Conservation (phyloP, 2,329 filamentous ascomycete genomes). For the Stagonosporopsis tanaceti region DNA sequence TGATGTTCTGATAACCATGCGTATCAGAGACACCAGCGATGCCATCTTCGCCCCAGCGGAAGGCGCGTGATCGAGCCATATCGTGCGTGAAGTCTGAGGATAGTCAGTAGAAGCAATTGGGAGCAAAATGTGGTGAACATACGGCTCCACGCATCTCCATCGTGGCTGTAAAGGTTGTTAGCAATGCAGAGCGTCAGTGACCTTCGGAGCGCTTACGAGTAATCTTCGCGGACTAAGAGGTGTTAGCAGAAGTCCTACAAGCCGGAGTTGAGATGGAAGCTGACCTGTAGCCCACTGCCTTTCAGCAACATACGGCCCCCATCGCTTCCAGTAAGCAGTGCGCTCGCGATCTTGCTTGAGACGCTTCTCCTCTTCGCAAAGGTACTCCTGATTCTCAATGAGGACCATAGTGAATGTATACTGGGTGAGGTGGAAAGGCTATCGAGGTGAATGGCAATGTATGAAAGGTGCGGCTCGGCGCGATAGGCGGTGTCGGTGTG, state of each 20-base stretch:
- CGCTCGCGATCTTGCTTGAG: conserved; percentile 85
- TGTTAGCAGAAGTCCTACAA: conserved; percentile 36
- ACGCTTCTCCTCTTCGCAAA: conserved; percentile 89
- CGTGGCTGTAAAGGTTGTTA: conserved; percentile 62
- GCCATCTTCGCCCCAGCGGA: conserved; percentile 95
- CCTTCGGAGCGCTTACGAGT: conserved; percentile 65
- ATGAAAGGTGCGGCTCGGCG: conserved; percentile 24
- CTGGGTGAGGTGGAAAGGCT: conserved; percentile 13
- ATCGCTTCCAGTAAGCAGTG: conserved; percentile 96
- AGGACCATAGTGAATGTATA: conserved; percentile 73
- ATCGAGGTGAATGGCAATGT: conserved; percentile 17
- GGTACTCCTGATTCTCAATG: conserved; percentile 85
- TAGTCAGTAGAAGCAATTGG: conserved; percentile 35
- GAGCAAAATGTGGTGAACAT: conserved; percentile 53
- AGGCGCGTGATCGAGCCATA: conserved; percentile 85
- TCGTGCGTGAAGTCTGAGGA: conserved; percentile 87
- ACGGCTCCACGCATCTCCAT: conserved; percentile 96
- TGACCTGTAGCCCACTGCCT: conserved; percentile 93
- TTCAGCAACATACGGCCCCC: conserved; percentile 93
- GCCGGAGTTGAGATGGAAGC: conserved; percentile 32
- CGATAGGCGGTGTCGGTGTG: conserved; percentile 35
- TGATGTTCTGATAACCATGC: conserved; percentile 89
- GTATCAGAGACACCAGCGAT: conserved; percentile 96
- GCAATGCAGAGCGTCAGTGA: conserved; percentile 22
- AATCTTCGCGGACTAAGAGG: conserved; percentile 82